phyloP scores from a whole-genome alignment of 345 rosid genomes.

The Erucastrum elatum region DNA sequence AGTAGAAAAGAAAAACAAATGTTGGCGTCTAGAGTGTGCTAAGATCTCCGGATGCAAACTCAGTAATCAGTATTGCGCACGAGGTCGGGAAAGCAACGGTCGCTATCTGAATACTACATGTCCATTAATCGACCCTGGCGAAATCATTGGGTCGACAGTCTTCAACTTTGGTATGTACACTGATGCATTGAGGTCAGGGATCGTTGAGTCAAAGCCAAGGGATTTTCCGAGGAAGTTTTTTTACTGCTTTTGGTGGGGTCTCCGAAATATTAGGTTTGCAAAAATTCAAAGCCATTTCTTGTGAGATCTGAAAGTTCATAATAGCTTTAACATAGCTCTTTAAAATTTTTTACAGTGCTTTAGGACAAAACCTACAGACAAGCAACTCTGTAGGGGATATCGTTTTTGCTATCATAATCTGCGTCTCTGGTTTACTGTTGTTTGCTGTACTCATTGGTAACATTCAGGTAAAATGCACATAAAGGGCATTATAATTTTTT shows the following conservation, averaged over 20 bases:
- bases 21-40: conserved; percentile 31
- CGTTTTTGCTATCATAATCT: conserved; percentile 44
- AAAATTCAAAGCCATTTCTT: neutral
- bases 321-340: neutral
- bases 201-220: neutral
- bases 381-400: conserved; percentile 43
- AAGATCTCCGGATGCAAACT: neutral
- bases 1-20: conserved; percentile 11
- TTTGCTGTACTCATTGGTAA: conserved; percentile 53
- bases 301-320: neutral
- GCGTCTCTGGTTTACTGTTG: conserved; percentile 47
- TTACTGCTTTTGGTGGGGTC: conserved; percentile 40
- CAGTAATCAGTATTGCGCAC: neutral
- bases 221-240: conserved; percentile 23
- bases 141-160: conserved; percentile 16
- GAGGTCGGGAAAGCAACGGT: neutral
- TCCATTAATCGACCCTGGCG: conserved; percentile 19
- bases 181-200: conserved; percentile 26
- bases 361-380: conserved; percentile 50
- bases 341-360: conserved; percentile 37
- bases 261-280: conserved; percentile 23
- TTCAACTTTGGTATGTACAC: conserved; percentile 38
- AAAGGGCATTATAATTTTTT: conserved; percentile 12
- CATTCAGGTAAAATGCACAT: conserved; percentile 46
- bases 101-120: conserved; percentile 13